Base-by-base conservation (phyloP, 2,329 filamentous ascomycete species). In the Beauveria sp. region DNA sequence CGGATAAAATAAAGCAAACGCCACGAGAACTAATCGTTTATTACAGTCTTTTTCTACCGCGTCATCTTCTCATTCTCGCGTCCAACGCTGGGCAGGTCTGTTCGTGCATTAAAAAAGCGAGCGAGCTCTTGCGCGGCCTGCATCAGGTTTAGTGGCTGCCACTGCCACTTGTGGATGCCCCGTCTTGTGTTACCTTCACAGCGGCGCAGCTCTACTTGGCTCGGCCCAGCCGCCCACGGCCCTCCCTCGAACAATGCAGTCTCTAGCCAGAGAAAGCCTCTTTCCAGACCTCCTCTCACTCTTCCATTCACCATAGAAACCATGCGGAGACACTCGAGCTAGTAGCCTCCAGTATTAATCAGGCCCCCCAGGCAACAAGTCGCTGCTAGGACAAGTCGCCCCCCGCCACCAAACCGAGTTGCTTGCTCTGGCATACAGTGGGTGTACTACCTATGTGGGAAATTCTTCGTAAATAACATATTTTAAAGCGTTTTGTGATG, bases 141-240 rank as follows among this genome's bases (percentile, higher is more conserved):
- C 49, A 51, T 60, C 42, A 46, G 57, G 57, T 26, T 53, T 60
- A 60, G 57, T 52, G 38, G 48, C 24, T 45, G 26, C 18, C 38
- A n/a, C 42, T 38, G 34, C 12, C 12, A 38, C 26, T 20, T 24
- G 26, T 45, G 38, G 53, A n/a, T 26, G 49, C 49, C 22, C 34
- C 38, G 22, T 45, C n/a, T n/a, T 40, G 48, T n/a, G 24, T 12
- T 24, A 24, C 24, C 4, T 50, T n/a, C 1, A n/a, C 52, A 54
- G 52, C 22, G 12, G 52, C 20, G 22, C 38, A 28, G 8, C 34
- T 3, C 16, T 53, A 28, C 48, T 50, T 43, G 42, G 45, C 45
- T 48, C 22, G 45, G n/a, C 12, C 20, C 45, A 26, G 45, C 45
- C 45, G 22, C 45, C 45, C 45, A 48, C 20, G 16, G 45, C 43